A percentile compares a stretch with the other conserved stretches of the same genome.
These are phyloP conservation scores for Trypanosoma platydactyli DNA, from an alignment of 208 protist genomes.

Conservation along the genomic window DNA sequence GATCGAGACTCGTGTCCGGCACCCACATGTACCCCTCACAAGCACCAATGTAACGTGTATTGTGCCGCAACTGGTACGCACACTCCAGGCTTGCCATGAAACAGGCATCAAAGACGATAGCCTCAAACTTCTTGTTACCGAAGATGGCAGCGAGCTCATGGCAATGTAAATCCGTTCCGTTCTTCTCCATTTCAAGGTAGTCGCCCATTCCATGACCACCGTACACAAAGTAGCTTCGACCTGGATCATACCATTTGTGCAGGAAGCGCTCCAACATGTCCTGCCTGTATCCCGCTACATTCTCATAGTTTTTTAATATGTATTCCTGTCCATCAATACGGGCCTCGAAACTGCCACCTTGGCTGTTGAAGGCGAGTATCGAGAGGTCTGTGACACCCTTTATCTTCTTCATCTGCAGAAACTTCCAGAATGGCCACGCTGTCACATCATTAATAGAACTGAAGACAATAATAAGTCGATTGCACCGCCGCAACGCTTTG, in stretches of 20 bases:
- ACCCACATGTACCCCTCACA: slow-evolving; percentile 89
- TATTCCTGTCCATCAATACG: slow-evolving; percentile 71
- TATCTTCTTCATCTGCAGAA: slow-evolving; percentile 85
- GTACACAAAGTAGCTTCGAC: slow-evolving; percentile 84
- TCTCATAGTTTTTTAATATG: slow-evolving; percentile 70
- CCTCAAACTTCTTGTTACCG: slow-evolving; percentile 64
- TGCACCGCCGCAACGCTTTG: slow-evolving; percentile 22
- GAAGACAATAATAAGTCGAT: slow-evolving; percentile 75
- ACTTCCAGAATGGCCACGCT: slow-evolving; percentile 89
- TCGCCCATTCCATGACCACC: slow-evolving; percentile 89
- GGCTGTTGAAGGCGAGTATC: slow-evolving; percentile 85
- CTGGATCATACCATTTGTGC: slow-evolving; percentile 63
- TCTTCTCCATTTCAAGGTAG: slow-evolving; percentile 77
- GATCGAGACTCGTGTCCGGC: slow-evolving; percentile 70
- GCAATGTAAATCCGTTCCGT: slow-evolving; percentile 57
- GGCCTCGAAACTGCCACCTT: slow-evolving; percentile 85
- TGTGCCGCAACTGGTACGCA: slow-evolving; percentile 79
- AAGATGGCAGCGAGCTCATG: slow-evolving; percentile 76
- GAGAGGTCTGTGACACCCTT: slow-evolving; percentile 72
- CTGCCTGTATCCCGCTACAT: slow-evolving; percentile 56
- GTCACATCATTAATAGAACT: slow-evolving; percentile 86
- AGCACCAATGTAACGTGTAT: slow-evolving; percentile 79
- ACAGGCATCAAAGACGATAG: slow-evolving; percentile 85
- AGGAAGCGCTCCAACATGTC: slow-evolving; percentile 74
- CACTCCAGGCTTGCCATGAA: slow-evolving; percentile 90